Evolutionary conservation across 148 eudicot genomes (phyloP).

Genomic region (Amaranthus cruentus): DNA sequence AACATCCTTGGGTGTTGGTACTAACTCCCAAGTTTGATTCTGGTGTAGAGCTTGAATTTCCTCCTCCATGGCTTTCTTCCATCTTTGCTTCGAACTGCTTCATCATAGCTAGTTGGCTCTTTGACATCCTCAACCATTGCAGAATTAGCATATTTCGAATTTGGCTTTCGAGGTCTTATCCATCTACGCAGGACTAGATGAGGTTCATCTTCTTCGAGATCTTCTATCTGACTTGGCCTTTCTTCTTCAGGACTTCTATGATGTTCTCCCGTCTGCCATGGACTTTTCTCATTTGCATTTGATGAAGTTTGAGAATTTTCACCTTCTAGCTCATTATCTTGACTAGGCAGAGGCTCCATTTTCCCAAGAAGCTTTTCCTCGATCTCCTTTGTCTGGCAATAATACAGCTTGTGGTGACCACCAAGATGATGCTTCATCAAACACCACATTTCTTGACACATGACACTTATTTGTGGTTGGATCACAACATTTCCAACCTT

Average conservation of each 20-base stretch:
- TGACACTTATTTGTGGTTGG: neutral
- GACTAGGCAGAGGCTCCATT: neutral
- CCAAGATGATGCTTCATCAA: neutral
- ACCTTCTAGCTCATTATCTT: neutral
- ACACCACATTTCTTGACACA: neutral
- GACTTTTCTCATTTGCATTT: neutral
- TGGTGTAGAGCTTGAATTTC: neutral
- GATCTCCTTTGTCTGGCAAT: neutral
- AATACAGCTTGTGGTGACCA: slow-evolving; percentile 5
- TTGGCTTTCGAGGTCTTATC: neutral
- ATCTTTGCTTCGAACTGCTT: too few species aligned
- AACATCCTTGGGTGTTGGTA: neutral
- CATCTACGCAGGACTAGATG: neutral
- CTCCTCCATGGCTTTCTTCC: too few species aligned
- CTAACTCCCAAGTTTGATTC: slow-evolving; percentile 18
- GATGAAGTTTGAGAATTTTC: neutral
- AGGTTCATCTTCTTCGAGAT: neutral
- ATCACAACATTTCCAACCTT: slow-evolving; percentile 14
- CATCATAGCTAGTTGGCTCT: too few species aligned
- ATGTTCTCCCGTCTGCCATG: neutral
- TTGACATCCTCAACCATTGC: too few species aligned
- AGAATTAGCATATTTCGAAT: slow-evolving; percentile 1
- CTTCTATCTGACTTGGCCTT: slow-evolving; percentile 1
- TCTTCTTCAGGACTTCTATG: neutral
- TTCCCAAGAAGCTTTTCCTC: neutral